A percentile compares a stretch with the other conserved stretches of the same genome.
Evolutionary conservation across 1,284 basidiomycete genomes (phyloP).

Genomic region (Tilletiopsis washingtonensis): DNA sequence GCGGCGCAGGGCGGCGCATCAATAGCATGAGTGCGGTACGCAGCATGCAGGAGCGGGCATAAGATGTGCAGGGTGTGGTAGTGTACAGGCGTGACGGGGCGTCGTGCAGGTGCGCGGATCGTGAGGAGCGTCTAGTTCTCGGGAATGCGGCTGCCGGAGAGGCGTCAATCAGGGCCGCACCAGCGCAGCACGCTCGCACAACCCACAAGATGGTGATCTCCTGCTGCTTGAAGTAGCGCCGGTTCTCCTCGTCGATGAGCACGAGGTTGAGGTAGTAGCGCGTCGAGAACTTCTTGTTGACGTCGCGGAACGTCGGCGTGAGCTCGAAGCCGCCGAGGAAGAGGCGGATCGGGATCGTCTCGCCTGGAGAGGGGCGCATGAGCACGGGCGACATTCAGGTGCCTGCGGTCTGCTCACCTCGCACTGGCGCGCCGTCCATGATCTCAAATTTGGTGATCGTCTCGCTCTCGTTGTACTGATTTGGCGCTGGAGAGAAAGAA

Average conservation of each 20-base stretch:
- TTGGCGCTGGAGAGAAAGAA: conserved; percentile 54
- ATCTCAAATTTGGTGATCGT: conserved; percentile 99
- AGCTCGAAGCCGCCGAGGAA: conserved; percentile 97
- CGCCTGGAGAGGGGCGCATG: conserved; percentile 55
- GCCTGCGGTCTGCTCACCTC: conserved; percentile 55
- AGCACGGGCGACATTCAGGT: not conserved
- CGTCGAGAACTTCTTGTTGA: conserved; percentile 98
- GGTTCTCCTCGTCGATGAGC: conserved; percentile 93
- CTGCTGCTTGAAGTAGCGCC: conserved; percentile 73
- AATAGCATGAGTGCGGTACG: too few species aligned
- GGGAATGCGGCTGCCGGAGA: too few species aligned
- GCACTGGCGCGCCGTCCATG: conserved; percentile 63
- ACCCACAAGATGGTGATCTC: conserved; percentile 44
- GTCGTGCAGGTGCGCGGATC: too few species aligned
- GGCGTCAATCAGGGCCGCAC: too few species aligned
- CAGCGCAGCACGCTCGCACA: too few species aligned
- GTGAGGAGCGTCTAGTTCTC: too few species aligned
- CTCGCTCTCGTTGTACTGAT: conserved; percentile 97
- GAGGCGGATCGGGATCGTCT: conserved; percentile 93
- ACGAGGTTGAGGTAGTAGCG: conserved; percentile 89
- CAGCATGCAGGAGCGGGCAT: too few species aligned
- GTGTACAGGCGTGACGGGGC: too few species aligned
- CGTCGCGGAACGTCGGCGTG: conserved; percentile 95
- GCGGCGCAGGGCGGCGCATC: too few species aligned
- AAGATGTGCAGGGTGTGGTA: too few species aligned